phyloP scores from a whole-genome alignment of 768 basidiomycete genomes.

The Agaricus sinodeliciosus region DNA sequence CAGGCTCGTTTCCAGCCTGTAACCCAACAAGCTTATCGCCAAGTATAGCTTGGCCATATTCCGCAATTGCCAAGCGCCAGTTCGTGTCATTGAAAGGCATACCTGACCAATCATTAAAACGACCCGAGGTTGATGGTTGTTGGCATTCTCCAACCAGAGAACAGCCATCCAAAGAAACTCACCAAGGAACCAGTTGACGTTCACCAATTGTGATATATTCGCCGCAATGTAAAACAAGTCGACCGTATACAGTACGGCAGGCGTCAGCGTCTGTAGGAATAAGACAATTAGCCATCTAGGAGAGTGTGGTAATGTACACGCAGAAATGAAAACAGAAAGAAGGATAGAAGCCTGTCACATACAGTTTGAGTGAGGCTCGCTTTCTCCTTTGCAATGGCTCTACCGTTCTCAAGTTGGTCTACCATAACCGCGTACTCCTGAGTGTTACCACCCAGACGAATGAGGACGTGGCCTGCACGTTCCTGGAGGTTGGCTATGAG shows the following conservation, averaged over 20 bases:
- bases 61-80: constrained; percentile 47
- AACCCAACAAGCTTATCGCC: constrained; percentile 62
- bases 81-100: constrained; percentile 66
- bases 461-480: constrained; percentile 52
- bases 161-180: not conserved
- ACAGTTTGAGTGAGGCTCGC: constrained; percentile 18
- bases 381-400: constrained; percentile 21
- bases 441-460: constrained; percentile 75
- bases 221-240: constrained; percentile 63
- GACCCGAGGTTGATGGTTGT: not conserved
- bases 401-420: constrained; percentile 36
- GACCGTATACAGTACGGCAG: constrained; percentile 54
- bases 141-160: not conserved
- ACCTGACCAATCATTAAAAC: constrained; percentile 14
- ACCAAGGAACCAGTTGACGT: constrained; percentile 64
- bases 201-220: constrained; percentile 51
- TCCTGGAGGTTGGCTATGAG: constrained; percentile 61
- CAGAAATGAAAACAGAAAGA: not conserved
- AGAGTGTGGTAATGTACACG: not conserved
- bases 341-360: constrained; percentile 1
- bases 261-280: constrained; percentile 46
- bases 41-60: constrained; percentile 52
- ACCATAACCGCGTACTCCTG: constrained; percentile 61
- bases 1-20: constrained; percentile 75
- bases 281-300: not conserved